Evolutionary conservation across 768 basidiomycete genomes (phyloP).

Genomic region (Pholiota conissans): DNA sequence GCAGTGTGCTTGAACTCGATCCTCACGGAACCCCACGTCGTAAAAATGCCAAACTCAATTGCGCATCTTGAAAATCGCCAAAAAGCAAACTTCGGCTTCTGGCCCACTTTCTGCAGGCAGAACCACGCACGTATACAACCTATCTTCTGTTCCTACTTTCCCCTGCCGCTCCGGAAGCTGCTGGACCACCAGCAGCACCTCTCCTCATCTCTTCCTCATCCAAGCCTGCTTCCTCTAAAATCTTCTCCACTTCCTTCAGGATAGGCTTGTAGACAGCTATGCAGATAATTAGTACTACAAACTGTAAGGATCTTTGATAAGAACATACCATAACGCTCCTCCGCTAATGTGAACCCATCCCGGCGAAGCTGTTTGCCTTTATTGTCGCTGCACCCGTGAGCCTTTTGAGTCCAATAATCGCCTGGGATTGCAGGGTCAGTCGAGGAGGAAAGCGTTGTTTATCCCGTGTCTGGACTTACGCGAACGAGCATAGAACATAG

Average conservation of each 20-base stretch:
- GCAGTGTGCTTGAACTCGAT: too few species aligned
- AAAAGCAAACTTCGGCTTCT: too few species aligned
- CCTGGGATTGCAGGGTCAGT: conserved; percentile 37
- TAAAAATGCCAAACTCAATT: too few species aligned
- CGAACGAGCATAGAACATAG: conserved; percentile 80
- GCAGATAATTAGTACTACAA: background rate
- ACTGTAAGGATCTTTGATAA: background rate
- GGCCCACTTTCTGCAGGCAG: too few species aligned
- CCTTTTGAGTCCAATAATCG: conserved; percentile 80
- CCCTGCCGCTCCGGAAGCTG: conserved; percentile 33
- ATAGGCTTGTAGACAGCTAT: conserved; percentile 81
- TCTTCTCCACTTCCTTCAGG: conserved; percentile 79
- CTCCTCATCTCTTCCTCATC: conserved; percentile 80
- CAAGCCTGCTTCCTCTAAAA: conserved; percentile 79
- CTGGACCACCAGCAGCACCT: conserved; percentile 45
- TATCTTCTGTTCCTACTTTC: conserved; percentile 54
- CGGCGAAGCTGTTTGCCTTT: conserved; percentile 77
- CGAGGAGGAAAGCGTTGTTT: background rate
- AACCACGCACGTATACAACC: conserved; percentile 5
- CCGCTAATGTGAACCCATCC: conserved; percentile 76
- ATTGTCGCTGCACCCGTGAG: conserved; percentile 55
- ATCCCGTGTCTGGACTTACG: conserved; percentile 55
- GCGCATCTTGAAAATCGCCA: too few species aligned
- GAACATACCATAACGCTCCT: conserved; percentile 67
- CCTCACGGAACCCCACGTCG: too few species aligned